Conservation (phyloP, 495 filamentous ascomycete genomes). For the Mycothermus thermophilus region DNA sequence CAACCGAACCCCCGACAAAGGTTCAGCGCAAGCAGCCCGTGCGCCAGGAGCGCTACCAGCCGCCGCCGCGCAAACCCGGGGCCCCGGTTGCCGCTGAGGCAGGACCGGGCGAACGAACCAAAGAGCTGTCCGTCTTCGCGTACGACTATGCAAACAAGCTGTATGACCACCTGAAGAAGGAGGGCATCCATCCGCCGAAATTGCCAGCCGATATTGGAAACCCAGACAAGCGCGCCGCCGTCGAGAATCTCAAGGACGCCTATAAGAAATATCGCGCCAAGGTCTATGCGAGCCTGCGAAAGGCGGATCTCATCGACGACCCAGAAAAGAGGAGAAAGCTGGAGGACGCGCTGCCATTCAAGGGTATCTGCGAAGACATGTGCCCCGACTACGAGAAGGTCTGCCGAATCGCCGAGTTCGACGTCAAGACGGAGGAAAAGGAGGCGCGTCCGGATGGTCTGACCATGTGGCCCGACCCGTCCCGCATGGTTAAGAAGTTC, state of each 20-base stretch:
- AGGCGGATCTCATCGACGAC: conserved; percentile 68
- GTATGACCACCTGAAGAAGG: conserved; percentile 26
- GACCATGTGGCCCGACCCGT: conserved; percentile 22
- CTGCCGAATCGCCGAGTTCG: conserved; percentile 54
- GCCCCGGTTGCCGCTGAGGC: neutral
- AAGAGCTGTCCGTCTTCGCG: conserved; percentile 18
- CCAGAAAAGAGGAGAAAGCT: conserved; percentile 71
- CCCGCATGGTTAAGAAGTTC: conserved; percentile 64
- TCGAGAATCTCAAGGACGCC: conserved; percentile 31
- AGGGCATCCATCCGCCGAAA: conserved; percentile 29
- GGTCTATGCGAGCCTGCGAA: conserved; percentile 56
- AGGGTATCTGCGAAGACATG: conserved; percentile 85
- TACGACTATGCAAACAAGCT: conserved; percentile 29
- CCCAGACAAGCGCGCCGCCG: conserved; percentile 24
- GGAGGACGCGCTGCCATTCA: conserved; percentile 71
- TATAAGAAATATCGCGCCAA: conserved; percentile 53
- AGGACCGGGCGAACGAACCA: conserved; percentile 15
- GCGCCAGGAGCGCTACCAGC: conserved; percentile 3
- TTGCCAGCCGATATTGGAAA: conserved; percentile 31
- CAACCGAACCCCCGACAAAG: neutral
- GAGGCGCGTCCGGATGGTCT: conserved; percentile 18
- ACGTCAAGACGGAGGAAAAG: conserved; percentile 43
- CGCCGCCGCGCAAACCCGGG: neutral
- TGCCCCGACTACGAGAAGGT: conserved; percentile 84
- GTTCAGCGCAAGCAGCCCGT: conserved; percentile 4